Evolutionary conservation across 2,329 filamentous ascomycete species (phyloP), one percentile per base, ranked within the genome.

Genomic region (Nemania sp.): DNA sequence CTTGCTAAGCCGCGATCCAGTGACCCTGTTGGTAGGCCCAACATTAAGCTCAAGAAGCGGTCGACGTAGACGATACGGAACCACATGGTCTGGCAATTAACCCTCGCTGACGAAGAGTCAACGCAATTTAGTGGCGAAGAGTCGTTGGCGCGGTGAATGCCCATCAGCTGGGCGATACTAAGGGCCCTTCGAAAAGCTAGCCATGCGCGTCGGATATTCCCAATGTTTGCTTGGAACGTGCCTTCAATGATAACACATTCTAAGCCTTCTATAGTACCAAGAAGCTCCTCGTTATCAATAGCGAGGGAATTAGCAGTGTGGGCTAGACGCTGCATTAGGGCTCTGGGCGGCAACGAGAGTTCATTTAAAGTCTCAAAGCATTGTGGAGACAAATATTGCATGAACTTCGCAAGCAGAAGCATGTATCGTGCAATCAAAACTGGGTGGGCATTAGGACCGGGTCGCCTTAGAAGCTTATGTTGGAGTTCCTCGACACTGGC

Each of bases 201-300:
- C 83, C 82, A 86, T 0, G 82, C 78, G 0, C 79, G 76, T 0
- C 82, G 80, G 3, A 85, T 75, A 24, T 83, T 80, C 1, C 85
- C 85, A 0, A 73, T 69, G 32, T 85, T 84, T 20, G 79, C 80
- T 0, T 82, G 78, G 68, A 80, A 85, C 6, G 83, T 73, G 3
- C 77, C 77, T 64, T 85, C 81, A 0, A 87, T 76, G 67, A 85
- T 77, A 35, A 87, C 72, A 61, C 84, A 85, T 61, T 86, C 82
- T 2, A 87, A 70, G 0, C 84, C 83, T 63, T 86, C 83, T 0
- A 85, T 49, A 0, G 79, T 82, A 11, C 75, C 77, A 0, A 83
- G 71, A 0, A 87, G 70, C 1, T 82, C 80, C 41, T 86, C 82
- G 27, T 85, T 81, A n/a, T 75, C 77, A 0, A 81, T 83, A 1